Conservation (phyloP, 2,329 filamentous ascomycete species). For the Spiromastix sp. region DNA sequence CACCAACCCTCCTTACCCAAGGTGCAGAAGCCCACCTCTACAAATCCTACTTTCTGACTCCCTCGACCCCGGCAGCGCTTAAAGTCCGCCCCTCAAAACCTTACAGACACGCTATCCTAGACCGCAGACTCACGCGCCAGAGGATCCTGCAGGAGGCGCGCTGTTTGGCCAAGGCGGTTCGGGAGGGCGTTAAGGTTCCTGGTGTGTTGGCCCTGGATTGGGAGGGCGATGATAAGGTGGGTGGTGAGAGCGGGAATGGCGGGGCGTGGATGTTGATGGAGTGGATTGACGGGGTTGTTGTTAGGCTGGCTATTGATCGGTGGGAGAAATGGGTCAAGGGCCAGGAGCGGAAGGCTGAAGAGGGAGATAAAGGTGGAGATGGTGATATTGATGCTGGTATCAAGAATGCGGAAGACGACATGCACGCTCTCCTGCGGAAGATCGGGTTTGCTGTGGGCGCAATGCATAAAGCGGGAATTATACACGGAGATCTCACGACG, state of each 20-base stretch:
- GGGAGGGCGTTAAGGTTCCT: constrained; percentile 73
- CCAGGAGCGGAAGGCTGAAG: constrained; percentile 16
- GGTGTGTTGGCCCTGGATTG: constrained; percentile 62
- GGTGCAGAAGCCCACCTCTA: constrained; percentile 94
- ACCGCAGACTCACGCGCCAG: constrained; percentile 74
- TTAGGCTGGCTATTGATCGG: constrained; percentile 59
- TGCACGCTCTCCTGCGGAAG: constrained; percentile 55
- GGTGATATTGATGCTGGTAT: constrained; percentile 17
- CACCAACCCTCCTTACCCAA: constrained; percentile 71
- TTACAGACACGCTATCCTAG: constrained; percentile 83
- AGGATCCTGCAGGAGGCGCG: constrained; percentile 83
- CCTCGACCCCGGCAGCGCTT: constrained; percentile 61
- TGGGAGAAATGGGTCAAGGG: constrained; percentile 47
- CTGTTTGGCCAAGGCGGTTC: constrained; percentile 66
- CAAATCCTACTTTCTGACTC: constrained; percentile 67
- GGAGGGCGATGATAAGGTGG: constrained; percentile 38
- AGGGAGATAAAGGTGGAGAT: constrained; percentile 18
- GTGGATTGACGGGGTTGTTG: constrained; percentile 66
- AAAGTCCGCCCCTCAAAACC: constrained; percentile 88
- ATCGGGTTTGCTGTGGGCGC: constrained; percentile 62
- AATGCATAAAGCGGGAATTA: constrained; percentile 74
- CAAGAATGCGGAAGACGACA: constrained; percentile 36
- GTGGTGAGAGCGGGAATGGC: constrained; percentile 46
- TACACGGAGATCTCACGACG: constrained; percentile 93
- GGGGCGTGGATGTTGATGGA: constrained; percentile 71